Evolutionary conservation across 108 stramenopile species (phyloP).

Genomic region (Pseudonitzschia delicatissima): DNA sequence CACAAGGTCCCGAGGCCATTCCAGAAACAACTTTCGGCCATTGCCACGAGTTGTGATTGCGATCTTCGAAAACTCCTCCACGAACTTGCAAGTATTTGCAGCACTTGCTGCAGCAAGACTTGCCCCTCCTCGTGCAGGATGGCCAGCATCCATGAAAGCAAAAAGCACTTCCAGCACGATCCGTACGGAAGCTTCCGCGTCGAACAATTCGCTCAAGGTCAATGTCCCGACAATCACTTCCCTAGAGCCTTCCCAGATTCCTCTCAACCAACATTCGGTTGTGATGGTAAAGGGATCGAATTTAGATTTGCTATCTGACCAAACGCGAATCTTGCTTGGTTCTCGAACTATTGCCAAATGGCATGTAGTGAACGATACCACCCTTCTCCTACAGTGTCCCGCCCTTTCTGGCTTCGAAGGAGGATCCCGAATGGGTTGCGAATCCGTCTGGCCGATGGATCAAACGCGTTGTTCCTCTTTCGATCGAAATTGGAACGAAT

Average conservation of each 20-base stretch:
- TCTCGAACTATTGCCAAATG: no score
- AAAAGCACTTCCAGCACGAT: no score
- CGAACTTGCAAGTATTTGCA: slow-evolving; percentile 55
- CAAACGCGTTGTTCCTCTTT: slow-evolving; percentile 5
- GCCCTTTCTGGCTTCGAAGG: slow-evolving; percentile 29
- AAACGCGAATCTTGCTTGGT: no score
- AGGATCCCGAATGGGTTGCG: slow-evolving; percentile 6
- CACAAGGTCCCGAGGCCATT: slow-evolving; percentile 1
- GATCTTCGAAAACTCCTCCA: slow-evolving; percentile 64
- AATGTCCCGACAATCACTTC: background rate
- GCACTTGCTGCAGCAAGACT: background rate
- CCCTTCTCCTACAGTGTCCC: slow-evolving; percentile 59
- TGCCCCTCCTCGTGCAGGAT: no score
- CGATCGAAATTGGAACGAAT: background rate
- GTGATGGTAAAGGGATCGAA: slow-evolving; percentile 47
- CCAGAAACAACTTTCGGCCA: slow-evolving; percentile 19
- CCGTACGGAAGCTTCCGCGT: no score
- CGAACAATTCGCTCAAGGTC: no score
- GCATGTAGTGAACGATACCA: slow-evolving; percentile 46
- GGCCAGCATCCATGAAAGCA: no score
- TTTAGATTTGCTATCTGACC: slow-evolving; percentile 48
- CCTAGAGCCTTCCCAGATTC: slow-evolving; percentile 27
- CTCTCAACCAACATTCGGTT: slow-evolving; percentile 37
- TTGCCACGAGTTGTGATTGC: slow-evolving; percentile 51
- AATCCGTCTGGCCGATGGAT: background rate